Evolutionary conservation across 768 basidiomycete genomes (phyloP), one percentile per base, ranked within the genome.

Genomic region (Vishniacozyma victoriae): DNA sequence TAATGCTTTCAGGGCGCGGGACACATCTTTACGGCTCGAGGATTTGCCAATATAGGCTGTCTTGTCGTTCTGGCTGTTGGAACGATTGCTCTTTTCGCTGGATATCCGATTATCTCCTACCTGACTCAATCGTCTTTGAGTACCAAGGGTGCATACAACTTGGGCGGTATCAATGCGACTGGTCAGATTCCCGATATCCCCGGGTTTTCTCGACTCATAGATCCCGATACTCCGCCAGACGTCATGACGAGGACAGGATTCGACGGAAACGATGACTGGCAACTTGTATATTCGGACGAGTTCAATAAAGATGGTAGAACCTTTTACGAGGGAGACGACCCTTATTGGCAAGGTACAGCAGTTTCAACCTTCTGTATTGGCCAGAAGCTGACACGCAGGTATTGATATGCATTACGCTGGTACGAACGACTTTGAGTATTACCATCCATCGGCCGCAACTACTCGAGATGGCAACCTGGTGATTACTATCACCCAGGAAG

Each of bases 271-370:
- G n/a, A n/a, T n/a, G 71, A 76, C 6, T 92, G 88, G 64, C 75
- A 83, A 45, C 80, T 99, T 24, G 85, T 87, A 2, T 97, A 90
- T 74, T 89, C 86, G 48, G 86, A 87, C 68, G 86, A 87, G 72
- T 93, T 83, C 78, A 83, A 81, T 75, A 79, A 54, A 67, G 84
- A 76, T 57, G 91, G 76, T 7, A 56, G 73, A 39, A 71, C 70
- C 0, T 72, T 72, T 59, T 73, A 50, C 42, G 67, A 67, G 14
- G 93, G 78, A 64, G 93, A 83, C 75, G 91, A 78, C n/a, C n/a
- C n/a, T n/a, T n/a, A n/a, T n/a, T n/a, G n/a, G n/a, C n/a, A n/a
- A n/a, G n/a, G n/a, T n/a, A n/a, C n/a, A n/a, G n/a, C n/a, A n/a
- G n/a, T n/a, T n/a, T n/a, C n/a, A n/a, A n/a, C n/a, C n/a, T n/a